Evolutionary conservation across 2,329 filamentous ascomycete species (phyloP).

Genomic region (Hypoxylon rubiginosum): DNA sequence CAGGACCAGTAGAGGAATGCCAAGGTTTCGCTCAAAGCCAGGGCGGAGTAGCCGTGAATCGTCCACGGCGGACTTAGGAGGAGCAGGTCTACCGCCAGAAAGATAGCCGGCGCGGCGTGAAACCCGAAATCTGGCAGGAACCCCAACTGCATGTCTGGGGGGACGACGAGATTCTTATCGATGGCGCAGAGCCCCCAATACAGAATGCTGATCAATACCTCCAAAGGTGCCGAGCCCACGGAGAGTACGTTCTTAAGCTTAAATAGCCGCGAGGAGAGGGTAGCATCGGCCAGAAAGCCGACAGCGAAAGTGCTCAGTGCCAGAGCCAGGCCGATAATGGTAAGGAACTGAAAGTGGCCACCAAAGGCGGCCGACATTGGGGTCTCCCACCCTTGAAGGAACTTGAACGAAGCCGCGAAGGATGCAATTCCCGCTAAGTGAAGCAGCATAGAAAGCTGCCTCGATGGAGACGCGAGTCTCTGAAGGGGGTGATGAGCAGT

Average conservation of each 20-base stretch:
- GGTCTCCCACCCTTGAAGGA: conserved; percentile 64
- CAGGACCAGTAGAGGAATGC: conserved; percentile 81
- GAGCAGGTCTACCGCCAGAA: conserved; percentile 74
- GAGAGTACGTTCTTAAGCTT: conserved; percentile 75
- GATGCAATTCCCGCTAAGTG: conserved; percentile 69
- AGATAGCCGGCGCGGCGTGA: conserved; percentile 74
- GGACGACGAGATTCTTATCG: conserved; percentile 65
- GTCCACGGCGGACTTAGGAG: conserved; percentile 81
- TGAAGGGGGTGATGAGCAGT: conserved; percentile 74
- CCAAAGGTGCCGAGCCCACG: conserved; percentile 75
- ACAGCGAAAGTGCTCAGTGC: conserved; percentile 71
- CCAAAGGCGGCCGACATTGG: conserved; percentile 72
- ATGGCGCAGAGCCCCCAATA: conserved; percentile 78
- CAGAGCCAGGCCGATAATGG: conserved; percentile 77
- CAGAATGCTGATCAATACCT: conserved; percentile 77
- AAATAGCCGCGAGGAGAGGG: conserved; percentile 70
- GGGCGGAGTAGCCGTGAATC: conserved; percentile 69
- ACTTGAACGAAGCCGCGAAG: conserved; percentile 67
- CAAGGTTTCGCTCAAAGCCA: conserved; percentile 69
- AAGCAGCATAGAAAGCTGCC: conserved; percentile 71
- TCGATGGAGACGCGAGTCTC: conserved; percentile 74
- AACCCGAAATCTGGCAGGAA: conserved; percentile 73
- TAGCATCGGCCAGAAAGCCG: conserved; percentile 75
- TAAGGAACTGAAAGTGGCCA: conserved; percentile 79
- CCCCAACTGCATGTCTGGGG: conserved; percentile 68